Percentiles rank a stretch among this genome's conserved stretches.
Conservation (phyloP, 306 rosid species). For the Quercus cerris region DNA sequence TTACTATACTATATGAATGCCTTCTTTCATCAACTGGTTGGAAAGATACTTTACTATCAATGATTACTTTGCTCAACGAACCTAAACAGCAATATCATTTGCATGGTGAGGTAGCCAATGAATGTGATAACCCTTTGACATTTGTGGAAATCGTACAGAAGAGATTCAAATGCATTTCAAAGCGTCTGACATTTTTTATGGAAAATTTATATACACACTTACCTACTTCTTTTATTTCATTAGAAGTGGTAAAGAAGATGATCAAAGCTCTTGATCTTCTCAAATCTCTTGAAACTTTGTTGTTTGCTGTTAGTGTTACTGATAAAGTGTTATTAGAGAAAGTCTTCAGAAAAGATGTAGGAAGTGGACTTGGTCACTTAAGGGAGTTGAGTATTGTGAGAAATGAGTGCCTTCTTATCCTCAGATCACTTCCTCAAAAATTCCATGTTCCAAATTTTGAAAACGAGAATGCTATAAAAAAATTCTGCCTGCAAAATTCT, state of each 20-base stretch:
- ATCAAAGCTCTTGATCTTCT: slow-evolving; percentile 28
- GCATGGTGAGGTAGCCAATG: too few relatives aligned
- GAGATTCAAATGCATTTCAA: slow-evolving; percentile 1
- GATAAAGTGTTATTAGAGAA: slow-evolving; percentile 1
- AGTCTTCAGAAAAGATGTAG: not conserved
- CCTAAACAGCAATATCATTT: slow-evolving; percentile 22
- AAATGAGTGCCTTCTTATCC: slow-evolving; percentile 6
- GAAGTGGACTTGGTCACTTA: not conserved
- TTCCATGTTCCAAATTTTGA: slow-evolving; percentile 13
- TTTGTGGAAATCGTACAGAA: slow-evolving; percentile 20
- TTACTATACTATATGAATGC: not conserved
- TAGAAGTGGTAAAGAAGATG: slow-evolving; percentile 22
- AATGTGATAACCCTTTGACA: slow-evolving; percentile 9
- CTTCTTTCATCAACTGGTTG: slow-evolving; percentile 2
- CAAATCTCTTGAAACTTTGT: slow-evolving; percentile 6
- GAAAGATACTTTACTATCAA: slow-evolving; percentile 1
- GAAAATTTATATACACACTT: slow-evolving; percentile 35
- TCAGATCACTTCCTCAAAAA: slow-evolving; percentile 24
- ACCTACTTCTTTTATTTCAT: slow-evolving; percentile 43
- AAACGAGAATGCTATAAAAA: not conserved
- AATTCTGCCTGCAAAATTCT: slow-evolving; percentile 42
- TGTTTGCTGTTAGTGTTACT: slow-evolving; percentile 6
- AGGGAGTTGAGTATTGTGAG: slow-evolving; percentile 7
- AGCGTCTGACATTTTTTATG: slow-evolving; percentile 8
- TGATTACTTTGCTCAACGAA: slow-evolving; percentile 23